Base-by-base conservation (phyloP, 202 grass and related monocot genomes). In the Schoenoplectus tabernaemontani region DNA sequence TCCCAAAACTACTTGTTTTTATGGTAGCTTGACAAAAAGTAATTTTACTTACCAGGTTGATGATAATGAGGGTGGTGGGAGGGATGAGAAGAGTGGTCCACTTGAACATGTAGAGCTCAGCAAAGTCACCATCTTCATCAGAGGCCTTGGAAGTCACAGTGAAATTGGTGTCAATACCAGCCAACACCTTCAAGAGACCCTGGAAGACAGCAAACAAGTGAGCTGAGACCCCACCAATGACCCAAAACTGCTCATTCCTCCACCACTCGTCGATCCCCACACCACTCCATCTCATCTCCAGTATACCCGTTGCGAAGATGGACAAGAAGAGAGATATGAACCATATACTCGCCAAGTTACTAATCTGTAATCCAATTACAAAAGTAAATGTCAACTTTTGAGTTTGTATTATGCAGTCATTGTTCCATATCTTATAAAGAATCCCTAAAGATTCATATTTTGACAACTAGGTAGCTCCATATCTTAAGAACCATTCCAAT, bases 241-340 rank as follows among this genome's bases (percentile, higher is more conserved):
- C 88, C 88, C 91, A 93, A 71, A 93, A 93, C 82, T 93, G 91
- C 22, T 93, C 91, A 16, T 93, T 93, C 68, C 91, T 93, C 91
- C 91, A 93, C 91, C 91, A 91, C 72, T 93, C 91, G 1, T 93
- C 91, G 42, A 93, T 93, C 39, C 88, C 88, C 63, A 93, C 88
- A 75, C 91, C 91, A 76, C 91, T 93, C 91, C 91, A 93, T 70
- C 91, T 88, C 91, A 93, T 93, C 78, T 93, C 91, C 60, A 93
- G 84, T 32, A 93, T 93, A 75, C 91, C 91, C n/a, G 91, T 93
- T 59, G 91, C 91, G 36, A 93, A 93, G 57, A 93, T 93, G 1
- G 91, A 93, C 43, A 93, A 60, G 78, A 93, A 93, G 87, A 93
- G 91, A 7, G 77, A 93, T 47, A 93, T 93, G 82, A 93, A 93